These are phyloP conservation scores for Phytophthora ohioensis DNA, from an alignment of 352 stramenopile genomes.

Conservation along the genomic window DNA sequence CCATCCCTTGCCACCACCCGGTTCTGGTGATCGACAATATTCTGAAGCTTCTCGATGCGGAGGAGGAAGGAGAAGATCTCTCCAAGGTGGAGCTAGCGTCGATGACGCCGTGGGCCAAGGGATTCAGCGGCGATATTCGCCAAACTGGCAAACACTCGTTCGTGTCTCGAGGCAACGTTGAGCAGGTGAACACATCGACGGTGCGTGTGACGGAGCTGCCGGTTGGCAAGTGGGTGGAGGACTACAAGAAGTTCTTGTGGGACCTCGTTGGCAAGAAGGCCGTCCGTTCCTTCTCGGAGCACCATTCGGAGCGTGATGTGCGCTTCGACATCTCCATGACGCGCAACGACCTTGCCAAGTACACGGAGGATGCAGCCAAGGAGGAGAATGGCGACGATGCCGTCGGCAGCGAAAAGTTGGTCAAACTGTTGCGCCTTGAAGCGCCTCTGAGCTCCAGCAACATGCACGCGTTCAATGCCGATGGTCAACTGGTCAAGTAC, in stretches of 20 bases:
- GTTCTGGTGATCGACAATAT: constrained; percentile 97
- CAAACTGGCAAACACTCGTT: constrained; percentile 75
- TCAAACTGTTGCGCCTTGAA: constrained; percentile 96
- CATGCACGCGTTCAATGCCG: constrained; percentile 97
- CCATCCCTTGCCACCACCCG: constrained; percentile 96
- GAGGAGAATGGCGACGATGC: constrained; percentile 24
- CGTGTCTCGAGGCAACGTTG: constrained; percentile 72
- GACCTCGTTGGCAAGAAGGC: constrained; percentile 88
- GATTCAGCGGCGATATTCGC: constrained; percentile 94
- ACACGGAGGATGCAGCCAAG: constrained; percentile 48
- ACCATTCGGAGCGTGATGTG: constrained; percentile 95
- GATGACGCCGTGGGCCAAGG: constrained; percentile 96
- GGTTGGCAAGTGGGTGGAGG: constrained; percentile 97
- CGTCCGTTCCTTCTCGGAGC: constrained; percentile 94
- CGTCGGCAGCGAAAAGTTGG: constrained; percentile 58
- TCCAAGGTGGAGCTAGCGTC: constrained; percentile 44
- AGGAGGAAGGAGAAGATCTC: constrained; percentile 58
- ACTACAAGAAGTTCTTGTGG: constrained; percentile 99
- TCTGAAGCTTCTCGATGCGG: constrained; percentile 73
- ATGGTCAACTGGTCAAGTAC: constrained; percentile 94
- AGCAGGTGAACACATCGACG: constrained; percentile 92
- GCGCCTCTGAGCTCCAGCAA: constrained; percentile 96
- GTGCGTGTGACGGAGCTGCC: constrained; percentile 97
- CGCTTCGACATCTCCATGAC: constrained; percentile 82
- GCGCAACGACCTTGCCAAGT: constrained; percentile 86